A percentile compares a stretch with the other conserved stretches of the same genome.
phyloP scores from a whole-genome alignment of 352 stramenopile genomes.

The Pythium folliculosum region DNA sequence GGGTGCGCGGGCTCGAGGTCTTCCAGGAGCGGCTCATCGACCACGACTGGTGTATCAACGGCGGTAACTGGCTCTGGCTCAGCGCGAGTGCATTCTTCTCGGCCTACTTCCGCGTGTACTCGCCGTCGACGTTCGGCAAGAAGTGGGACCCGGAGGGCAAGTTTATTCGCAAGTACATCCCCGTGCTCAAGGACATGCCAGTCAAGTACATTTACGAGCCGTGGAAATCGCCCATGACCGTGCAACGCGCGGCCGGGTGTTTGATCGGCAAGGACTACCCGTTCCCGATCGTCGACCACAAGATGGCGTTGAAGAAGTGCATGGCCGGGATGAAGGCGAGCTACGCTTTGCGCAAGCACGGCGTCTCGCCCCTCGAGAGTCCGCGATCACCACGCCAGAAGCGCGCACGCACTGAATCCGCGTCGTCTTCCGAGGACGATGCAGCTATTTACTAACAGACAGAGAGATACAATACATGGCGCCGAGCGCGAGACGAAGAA shows the following conservation, averaged over 20 bases:
- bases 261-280: constrained; percentile 94
- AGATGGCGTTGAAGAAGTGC: constrained; percentile 88
- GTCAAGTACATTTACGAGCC: constrained; percentile 98
- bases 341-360: constrained; percentile 47
- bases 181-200: constrained; percentile 89
- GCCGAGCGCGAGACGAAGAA: neutral
- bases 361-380: constrained; percentile 25
- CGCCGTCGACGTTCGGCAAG: constrained; percentile 92
- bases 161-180: constrained; percentile 94
- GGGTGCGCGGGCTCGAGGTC: constrained; percentile 91
- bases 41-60: constrained; percentile 97
- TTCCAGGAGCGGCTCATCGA: constrained; percentile 95
- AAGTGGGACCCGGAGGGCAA: constrained; percentile 94
- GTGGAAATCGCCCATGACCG: constrained; percentile 92
- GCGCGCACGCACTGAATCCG: constrained; percentile 15
- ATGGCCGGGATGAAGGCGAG: constrained; percentile 87
- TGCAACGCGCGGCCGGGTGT: constrained; percentile 85
- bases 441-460: constrained; percentile 19
- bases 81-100: constrained; percentile 95
- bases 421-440: constrained; percentile 24
- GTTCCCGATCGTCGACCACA: constrained; percentile 94
- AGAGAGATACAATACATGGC: constrained; percentile 10
- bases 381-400: constrained; percentile 11
- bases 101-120: constrained; percentile 98
- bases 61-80: constrained; percentile 98